Conservation (phyloP, 805 yeast species). For the Candida michaelii region DNA sequence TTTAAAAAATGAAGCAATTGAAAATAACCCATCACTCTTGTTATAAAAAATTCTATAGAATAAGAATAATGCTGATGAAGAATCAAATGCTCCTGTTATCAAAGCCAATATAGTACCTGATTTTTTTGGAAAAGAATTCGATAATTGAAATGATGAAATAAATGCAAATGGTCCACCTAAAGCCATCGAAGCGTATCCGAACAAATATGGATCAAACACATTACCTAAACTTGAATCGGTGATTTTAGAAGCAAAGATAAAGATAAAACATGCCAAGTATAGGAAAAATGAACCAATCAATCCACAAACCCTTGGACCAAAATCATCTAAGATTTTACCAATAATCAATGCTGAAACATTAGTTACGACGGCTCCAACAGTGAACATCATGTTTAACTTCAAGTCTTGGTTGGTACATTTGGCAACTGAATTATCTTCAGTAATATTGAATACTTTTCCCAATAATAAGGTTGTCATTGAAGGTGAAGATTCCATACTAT, state of each 20-base stretch:
- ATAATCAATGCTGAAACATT: constrained; percentile 53
- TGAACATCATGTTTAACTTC: constrained; percentile 57
- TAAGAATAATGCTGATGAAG: constrained; percentile 56
- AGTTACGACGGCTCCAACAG: constrained; percentile 56
- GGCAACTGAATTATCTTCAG: constrained; percentile 28
- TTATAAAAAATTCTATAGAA: constrained; percentile 44
- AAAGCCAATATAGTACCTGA: constrained; percentile 55
- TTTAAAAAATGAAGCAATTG: constrained; percentile 45
- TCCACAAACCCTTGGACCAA: constrained; percentile 56
- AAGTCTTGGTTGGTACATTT: constrained; percentile 54
- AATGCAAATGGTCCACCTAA: constrained; percentile 59
- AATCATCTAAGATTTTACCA: constrained; percentile 49
- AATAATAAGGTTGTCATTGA: constrained; percentile 16
- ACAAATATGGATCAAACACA: constrained; percentile 49
- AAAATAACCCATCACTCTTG: constrained; percentile 31
- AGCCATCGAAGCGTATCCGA: constrained; percentile 54
- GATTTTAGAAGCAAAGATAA: constrained; percentile 39
- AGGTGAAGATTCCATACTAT: constrained; percentile 11
- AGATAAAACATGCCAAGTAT: constrained; percentile 44
- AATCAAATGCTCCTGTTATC: constrained; percentile 59
- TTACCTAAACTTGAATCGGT: constrained; percentile 15
- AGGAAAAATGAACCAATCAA: constrained; percentile 50
- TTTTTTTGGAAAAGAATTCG: constrained; percentile 54
- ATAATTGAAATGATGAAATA: constrained; percentile 56
- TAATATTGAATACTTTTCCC: constrained; percentile 9